phyloP scores from a whole-genome alignment of 768 basidiomycete genomes.

The Rhizopogon vulgaris region DNA sequence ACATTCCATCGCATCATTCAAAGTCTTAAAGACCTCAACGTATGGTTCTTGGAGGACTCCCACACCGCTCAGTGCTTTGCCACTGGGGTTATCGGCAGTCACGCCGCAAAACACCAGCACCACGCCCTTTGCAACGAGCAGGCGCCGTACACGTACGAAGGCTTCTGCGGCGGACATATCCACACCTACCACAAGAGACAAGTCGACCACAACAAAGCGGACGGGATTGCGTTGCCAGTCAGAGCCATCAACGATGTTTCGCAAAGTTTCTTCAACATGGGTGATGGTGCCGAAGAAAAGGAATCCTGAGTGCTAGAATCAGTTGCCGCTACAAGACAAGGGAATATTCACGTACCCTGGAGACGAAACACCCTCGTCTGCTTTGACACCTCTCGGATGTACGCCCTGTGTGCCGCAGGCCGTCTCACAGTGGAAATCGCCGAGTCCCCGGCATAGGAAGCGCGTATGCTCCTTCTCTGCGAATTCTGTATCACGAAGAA shows the following conservation, averaged over 20 bases:
- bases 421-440: slow-evolving; percentile 89
- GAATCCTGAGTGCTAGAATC: slow-evolving; percentile 43
- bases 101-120: slow-evolving; percentile 88
- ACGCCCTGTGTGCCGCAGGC: slow-evolving; percentile 80
- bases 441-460: slow-evolving; percentile 74
- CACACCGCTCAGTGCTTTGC: slow-evolving; percentile 70
- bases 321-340: background rate
- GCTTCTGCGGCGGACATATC: slow-evolving; percentile 96
- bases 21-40: slow-evolving; percentile 75
- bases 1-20: slow-evolving; percentile 95
- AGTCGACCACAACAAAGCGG: slow-evolving; percentile 85
- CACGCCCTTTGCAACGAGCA: slow-evolving; percentile 71
- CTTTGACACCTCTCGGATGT: slow-evolving; percentile 87
- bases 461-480: slow-evolving; percentile 75
- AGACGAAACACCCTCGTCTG: slow-evolving; percentile 86
- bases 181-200: slow-evolving; percentile 80
- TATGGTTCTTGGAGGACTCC: slow-evolving; percentile 70
- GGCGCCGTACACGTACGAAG: slow-evolving; percentile 82
- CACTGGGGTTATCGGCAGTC: slow-evolving; percentile 53
- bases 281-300: slow-evolving; percentile 93
- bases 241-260: slow-evolving; percentile 63
- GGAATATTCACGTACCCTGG: slow-evolving; percentile 48
- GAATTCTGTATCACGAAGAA: slow-evolving; percentile 98
- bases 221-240: slow-evolving; percentile 72
- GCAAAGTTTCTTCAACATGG: slow-evolving; percentile 82